These are phyloP conservation scores for Kokia cookei DNA, from an alignment of 441 rosid genomes.

Conservation along the genomic window DNA sequence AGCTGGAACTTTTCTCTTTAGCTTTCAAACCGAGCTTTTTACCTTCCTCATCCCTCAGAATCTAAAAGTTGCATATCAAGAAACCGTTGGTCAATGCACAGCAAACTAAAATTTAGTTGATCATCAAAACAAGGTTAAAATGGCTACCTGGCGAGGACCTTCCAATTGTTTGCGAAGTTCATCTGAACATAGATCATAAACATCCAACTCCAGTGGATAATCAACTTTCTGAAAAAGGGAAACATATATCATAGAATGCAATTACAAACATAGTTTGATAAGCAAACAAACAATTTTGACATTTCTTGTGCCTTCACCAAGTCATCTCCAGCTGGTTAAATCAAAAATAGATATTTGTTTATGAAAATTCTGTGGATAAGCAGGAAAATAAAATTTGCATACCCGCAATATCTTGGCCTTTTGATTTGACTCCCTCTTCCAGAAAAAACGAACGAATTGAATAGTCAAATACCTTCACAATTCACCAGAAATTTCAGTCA, in stretches of 20 bases:
- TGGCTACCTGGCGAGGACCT: constrained; percentile 84
- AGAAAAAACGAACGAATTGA: constrained; percentile 98
- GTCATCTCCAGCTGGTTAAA: constrained; percentile 16
- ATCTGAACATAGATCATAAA: constrained; percentile 84
- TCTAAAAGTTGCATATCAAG: constrained; percentile 28
- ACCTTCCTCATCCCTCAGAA: constrained; percentile 88
- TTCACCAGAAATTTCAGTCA: neutral
- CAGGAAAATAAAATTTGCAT: constrained; percentile 4
- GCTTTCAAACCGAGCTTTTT: constrained; percentile 76
- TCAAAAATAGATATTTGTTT: neutral
- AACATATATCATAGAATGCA: neutral
- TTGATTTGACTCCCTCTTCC: constrained; percentile 99
- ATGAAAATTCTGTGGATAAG: neutral
- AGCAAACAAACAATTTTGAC: neutral
- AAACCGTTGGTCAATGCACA: constrained; percentile 14
- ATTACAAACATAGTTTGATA: neutral
- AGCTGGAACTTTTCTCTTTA: constrained; percentile 44
- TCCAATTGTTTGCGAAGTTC: constrained; percentile 75
- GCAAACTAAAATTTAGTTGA: neutral
- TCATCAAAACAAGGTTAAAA: constrained; percentile 1
- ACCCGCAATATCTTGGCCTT: constrained; percentile 98
- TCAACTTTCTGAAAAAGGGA: constrained; percentile 76
- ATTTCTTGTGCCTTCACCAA: constrained; percentile 10
- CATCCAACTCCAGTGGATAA: constrained; percentile 90
- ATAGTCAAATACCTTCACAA: constrained; percentile 76